Conservation (phyloP, 1,139 yeast genomes). For the Taphrina communis region DNA sequence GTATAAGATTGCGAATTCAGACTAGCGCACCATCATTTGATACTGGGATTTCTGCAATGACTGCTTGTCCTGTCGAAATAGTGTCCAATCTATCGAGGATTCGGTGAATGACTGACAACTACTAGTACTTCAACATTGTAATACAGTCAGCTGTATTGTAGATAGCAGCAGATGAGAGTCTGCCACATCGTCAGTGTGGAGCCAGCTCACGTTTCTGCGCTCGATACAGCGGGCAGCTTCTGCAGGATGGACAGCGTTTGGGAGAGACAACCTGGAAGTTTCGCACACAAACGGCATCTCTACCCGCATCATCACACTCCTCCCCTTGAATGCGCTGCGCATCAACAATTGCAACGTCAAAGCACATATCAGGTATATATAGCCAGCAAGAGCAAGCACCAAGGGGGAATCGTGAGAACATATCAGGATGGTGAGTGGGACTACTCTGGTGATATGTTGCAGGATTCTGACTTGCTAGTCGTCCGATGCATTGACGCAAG, state of each 20-base stretch:
- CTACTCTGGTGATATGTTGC: not conserved
- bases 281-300: not conserved
- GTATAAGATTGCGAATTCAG: no score
- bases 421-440: not conserved
- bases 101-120: no score
- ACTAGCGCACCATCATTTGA: no score
- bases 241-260: no score
- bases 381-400: not conserved
- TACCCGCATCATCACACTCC: conserved; percentile 17
- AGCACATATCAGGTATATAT: not conserved
- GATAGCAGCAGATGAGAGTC: not conserved
- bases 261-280: no score
- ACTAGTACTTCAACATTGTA: no score
- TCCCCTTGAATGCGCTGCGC: conserved; percentile 9
- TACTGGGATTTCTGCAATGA: no score
- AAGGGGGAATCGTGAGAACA: not conserved
- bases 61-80: no score
- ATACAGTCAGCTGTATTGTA: not conserved
- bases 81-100: no score
- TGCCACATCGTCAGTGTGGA: conserved; percentile 9
- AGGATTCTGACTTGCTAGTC: conserved; percentile 6
- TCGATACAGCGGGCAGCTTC: no score
- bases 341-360: conserved; percentile 14
- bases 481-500: conserved; percentile 38
- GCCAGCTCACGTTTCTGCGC: not conserved